phyloP scores from a whole-genome alignment of 2,329 filamentous ascomycete genomes.

The Coccinonectria pachysandricola region DNA sequence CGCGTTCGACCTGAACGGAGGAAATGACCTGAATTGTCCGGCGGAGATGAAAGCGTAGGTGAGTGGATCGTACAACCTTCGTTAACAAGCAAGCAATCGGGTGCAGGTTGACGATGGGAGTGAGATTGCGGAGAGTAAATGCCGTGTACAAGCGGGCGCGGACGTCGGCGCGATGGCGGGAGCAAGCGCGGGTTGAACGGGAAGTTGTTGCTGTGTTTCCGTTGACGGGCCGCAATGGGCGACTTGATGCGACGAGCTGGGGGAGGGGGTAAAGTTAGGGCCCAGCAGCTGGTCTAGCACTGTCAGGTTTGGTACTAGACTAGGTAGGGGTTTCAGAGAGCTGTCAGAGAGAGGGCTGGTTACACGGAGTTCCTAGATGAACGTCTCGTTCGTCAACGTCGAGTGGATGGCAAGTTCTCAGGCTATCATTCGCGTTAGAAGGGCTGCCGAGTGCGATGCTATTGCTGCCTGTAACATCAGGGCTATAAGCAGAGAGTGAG shows the following conservation, averaged over 20 bases:
- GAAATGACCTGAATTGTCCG: too few species aligned
- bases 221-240: conserved; percentile 1
- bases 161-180: background rate
- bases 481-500: conserved; percentile 4
- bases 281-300: background rate
- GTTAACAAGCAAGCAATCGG: conserved; percentile 3
- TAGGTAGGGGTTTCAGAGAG: conserved; percentile 10
- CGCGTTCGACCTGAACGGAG: background rate
- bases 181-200: background rate
- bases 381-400: conserved; percentile 20
- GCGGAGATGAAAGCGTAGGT: too few species aligned
- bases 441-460: conserved; percentile 2
- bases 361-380: conserved; percentile 18
- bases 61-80: conserved; percentile 13
- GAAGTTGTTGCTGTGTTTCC: background rate
- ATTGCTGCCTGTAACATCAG: too few species aligned
- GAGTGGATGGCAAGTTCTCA: conserved; percentile 11
- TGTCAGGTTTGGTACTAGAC: too few species aligned
- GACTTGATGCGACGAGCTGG: conserved; percentile 7
- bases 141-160: conserved; percentile 4
- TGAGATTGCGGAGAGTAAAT: too few species aligned
- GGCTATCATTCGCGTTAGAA: conserved; percentile 17
- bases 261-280: conserved; percentile 7
- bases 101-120: conserved; percentile 3
- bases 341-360: conserved; percentile 13